phyloP scores from a whole-genome alignment of 2,329 filamentous ascomycete genomes.

The Ophioceras dolichostomum region DNA sequence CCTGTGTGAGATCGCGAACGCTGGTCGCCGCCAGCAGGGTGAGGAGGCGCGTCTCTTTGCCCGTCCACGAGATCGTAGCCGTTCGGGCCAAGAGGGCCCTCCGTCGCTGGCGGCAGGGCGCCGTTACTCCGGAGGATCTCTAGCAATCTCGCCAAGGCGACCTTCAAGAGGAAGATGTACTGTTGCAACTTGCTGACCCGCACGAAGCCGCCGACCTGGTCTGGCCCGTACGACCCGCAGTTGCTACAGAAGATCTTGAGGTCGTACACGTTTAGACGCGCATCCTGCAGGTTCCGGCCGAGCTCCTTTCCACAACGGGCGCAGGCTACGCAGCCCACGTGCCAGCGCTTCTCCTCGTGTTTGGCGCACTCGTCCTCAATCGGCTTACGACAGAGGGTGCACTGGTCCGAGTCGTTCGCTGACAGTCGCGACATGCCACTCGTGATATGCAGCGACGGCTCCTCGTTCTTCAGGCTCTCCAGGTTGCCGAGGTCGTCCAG shows the following conservation, averaged over 20 bases:
- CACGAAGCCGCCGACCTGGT: conserved; percentile 42
- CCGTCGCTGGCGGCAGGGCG: conserved; percentile 62
- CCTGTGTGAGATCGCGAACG: conserved; percentile 61
- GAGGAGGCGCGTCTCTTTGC: conserved; percentile 37
- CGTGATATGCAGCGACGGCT: conserved; percentile 48
- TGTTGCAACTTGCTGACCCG: conserved; percentile 80
- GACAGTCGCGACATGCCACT: conserved; percentile 54
- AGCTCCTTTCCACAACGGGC: conserved; percentile 53
- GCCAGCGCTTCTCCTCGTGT: conserved; percentile 66
- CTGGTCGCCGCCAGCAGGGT: conserved; percentile 51
- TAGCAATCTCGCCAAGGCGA: conserved; percentile 79
- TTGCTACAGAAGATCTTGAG: conserved; percentile 58
- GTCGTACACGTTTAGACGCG: conserved; percentile 56
- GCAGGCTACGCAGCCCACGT: conserved; percentile 72
- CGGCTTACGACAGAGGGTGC: conserved; percentile 66
- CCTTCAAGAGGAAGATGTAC: conserved; percentile 84
- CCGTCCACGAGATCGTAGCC: conserved; percentile 57
- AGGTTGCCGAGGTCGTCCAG: conserved; percentile 73
- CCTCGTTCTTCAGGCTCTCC: conserved; percentile 63
- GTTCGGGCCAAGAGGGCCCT: conserved; percentile 56
- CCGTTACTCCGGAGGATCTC: conserved; percentile 78
- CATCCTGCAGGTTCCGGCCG: conserved; percentile 54
- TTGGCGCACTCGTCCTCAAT: conserved; percentile 91
- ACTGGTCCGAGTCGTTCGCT: conserved; percentile 73
- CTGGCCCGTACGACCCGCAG: conserved; percentile 48